Conservation (phyloP, 148 eudicot species). For the Rheum nobile region DNA sequence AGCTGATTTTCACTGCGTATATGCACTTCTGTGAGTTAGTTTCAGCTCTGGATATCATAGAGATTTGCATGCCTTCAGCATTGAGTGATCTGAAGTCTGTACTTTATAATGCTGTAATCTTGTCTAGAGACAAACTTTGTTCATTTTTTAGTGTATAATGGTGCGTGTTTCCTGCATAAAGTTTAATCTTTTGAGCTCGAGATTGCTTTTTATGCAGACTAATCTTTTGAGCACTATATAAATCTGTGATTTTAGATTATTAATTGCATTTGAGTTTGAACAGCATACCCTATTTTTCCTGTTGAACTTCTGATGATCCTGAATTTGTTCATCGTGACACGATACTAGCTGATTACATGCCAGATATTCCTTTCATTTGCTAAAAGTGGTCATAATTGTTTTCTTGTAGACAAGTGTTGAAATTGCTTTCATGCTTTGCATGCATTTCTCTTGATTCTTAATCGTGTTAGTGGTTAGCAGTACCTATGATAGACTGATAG, state of each 20-base stretch:
- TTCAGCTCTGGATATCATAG: background rate
- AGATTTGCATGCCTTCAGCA: background rate
- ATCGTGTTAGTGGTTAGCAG: background rate
- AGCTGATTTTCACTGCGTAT: background rate
- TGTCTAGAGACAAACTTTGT: background rate
- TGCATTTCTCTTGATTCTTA: slow-evolving; percentile 1
- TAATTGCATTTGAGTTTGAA: background rate
- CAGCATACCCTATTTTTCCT: background rate
- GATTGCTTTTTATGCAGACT: background rate
- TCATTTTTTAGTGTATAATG: background rate
- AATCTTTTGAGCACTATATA: background rate
- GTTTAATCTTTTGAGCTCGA: background rate
- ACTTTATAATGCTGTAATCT: background rate
- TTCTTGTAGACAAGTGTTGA: background rate
- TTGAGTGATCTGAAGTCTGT: background rate
- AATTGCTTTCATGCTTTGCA: background rate
- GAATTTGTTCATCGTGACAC: background rate
- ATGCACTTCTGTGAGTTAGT: background rate
- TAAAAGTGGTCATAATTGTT: background rate
- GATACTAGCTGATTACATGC: background rate
- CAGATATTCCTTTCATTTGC: background rate
- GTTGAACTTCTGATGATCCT: background rate
- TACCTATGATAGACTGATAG: background rate
- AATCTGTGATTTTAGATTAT: background rate
- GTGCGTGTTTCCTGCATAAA: background rate